Percentiles rank a stretch among this genome's conserved stretches.
phyloP scores from a whole-genome alignment of 371 early-diverging fungal species.

The Smittium culicis region DNA sequence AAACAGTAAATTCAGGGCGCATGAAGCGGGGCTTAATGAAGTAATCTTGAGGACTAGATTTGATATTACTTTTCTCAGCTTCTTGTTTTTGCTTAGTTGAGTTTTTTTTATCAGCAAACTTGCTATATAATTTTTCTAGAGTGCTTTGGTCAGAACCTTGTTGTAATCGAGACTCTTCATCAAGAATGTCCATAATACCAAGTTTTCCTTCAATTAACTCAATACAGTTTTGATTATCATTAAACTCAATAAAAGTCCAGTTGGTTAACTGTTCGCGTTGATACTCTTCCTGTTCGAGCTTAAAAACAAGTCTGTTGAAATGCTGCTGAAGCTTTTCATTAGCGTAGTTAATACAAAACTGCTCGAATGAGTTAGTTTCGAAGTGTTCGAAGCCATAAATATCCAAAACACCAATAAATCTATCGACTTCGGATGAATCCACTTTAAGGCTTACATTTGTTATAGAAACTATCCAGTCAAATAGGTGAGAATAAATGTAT shows the following conservation, averaged over 20 bases:
- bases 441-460: constrained; percentile 34
- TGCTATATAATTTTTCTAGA: constrained; percentile 68
- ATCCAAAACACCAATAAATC: constrained; percentile 92
- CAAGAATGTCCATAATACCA: constrained; percentile 90
- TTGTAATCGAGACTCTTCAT: constrained; percentile 89
- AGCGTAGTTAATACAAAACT: constrained; percentile 98
- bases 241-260: constrained; percentile 87
- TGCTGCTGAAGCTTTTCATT: constrained; percentile 96
- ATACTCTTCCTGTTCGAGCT: constrained; percentile 92
- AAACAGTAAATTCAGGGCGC: constrained; percentile 61
- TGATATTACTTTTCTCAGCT: neutral
- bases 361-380: constrained; percentile 96
- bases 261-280: constrained; percentile 71
- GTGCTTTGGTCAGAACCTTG: constrained; percentile 72
- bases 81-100: neutral
- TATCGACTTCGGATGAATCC: constrained; percentile 33
- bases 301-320: constrained; percentile 87
- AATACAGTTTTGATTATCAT: constrained; percentile 99
- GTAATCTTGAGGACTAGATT: constrained; percentile 40
- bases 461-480: constrained; percentile 59
- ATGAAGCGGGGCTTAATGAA: constrained; percentile 85
- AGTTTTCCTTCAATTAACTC: constrained; percentile 93
- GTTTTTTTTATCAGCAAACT: constrained; percentile 35
- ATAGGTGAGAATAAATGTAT: constrained; percentile 80
- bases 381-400: constrained; percentile 96